These are phyloP conservation scores for Lobulomyces angularis DNA, from an alignment of 192 early-diverging fungal genomes.

Conservation along the genomic window DNA sequence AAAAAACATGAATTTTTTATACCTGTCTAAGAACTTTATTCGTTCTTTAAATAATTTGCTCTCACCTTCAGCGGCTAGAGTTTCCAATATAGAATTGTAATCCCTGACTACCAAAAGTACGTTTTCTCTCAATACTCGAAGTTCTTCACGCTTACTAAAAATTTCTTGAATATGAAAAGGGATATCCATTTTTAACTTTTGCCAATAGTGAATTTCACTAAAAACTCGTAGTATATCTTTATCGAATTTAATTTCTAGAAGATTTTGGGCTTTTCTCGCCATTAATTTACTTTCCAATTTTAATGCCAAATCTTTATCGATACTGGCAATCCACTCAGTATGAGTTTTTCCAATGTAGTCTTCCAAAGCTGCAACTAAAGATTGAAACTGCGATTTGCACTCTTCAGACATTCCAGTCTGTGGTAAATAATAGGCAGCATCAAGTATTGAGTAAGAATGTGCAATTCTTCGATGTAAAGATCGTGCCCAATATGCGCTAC, in stretches of 20 bases:
- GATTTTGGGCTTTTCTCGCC: constrained; percentile 17
- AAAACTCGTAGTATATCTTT: constrained; percentile 38
- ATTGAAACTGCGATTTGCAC: constrained; percentile 40
- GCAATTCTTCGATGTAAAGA: constrained; percentile 34
- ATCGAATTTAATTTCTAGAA: constrained; percentile 51
- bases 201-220: constrained; percentile 43
- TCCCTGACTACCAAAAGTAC: constrained; percentile 50
- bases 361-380: constrained; percentile 33
- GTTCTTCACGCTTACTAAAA: constrained; percentile 44
- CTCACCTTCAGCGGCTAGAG: constrained; percentile 38
- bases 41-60: constrained; percentile 42
- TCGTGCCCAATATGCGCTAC: constrained; percentile 50
- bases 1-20: no score
- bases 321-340: constrained; percentile 31
- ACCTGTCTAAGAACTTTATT: constrained; percentile 46
- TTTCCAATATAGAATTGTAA: constrained; percentile 51
- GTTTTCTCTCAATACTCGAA: constrained; percentile 44
- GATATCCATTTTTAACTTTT: constrained; percentile 47
- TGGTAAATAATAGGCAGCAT: constrained; percentile 43
- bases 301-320: constrained; percentile 21
- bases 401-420: constrained; percentile 35
- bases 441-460: constrained; percentile 23
- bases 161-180: constrained; percentile 52
- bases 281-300: constrained; percentile 36
- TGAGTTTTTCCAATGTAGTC: constrained; percentile 49